Conservation (phyloP, 192 early-diverging fungal species). For the Lobosporangium transversale region DNA sequence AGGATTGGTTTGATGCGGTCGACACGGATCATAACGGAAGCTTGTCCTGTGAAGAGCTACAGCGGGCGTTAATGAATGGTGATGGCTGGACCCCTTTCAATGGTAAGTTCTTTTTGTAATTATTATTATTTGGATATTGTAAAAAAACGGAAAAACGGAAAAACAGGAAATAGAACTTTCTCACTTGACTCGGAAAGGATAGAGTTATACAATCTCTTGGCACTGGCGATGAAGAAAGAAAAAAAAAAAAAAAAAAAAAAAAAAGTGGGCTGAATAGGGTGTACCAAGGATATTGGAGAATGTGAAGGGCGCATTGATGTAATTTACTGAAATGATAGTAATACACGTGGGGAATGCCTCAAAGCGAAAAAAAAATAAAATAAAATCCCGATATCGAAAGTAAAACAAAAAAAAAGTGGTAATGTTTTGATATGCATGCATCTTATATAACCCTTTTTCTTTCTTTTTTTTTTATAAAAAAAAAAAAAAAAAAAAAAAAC, state of each 20-base stretch:
- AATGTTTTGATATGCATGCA: too few species aligned
- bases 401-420: too few species aligned
- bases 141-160: too few species aligned
- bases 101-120: constrained; percentile 35
- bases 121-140: too few species aligned
- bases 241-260: not conserved
- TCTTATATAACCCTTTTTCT: too few species aligned
- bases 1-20: constrained; percentile 57
- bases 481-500: not conserved
- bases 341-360: too few species aligned
- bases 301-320: not conserved
- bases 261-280: not conserved
- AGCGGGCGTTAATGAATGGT: constrained; percentile 65
- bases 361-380: not conserved
- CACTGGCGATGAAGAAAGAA: not conserved
- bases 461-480: not conserved
- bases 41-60: constrained; percentile 66
- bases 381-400: too few species aligned
- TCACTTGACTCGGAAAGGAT: not conserved
- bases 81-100: constrained; percentile 74
- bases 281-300: too few species aligned
- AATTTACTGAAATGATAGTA: too few species aligned
- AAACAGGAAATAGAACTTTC: not conserved
- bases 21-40: constrained; percentile 63
- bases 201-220: not conserved